Evolutionary conservation across 495 filamentous ascomycete genomes (phyloP).

Genomic region (Penicillium robsamsonii): DNA sequence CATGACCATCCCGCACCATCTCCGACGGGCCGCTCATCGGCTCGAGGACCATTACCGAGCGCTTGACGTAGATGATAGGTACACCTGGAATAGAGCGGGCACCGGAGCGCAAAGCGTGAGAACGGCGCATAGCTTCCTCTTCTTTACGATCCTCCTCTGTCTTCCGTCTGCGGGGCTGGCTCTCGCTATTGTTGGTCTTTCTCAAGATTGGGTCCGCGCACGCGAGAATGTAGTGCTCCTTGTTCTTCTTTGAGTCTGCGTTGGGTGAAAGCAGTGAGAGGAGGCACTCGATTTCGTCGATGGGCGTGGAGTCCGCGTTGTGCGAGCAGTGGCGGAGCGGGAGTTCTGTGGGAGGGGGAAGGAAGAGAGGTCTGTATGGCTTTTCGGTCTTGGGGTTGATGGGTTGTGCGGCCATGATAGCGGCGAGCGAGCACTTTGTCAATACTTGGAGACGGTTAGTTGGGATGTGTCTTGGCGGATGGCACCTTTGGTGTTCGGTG

Average conservation of each 20-base stretch:
- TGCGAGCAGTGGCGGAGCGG: slow-evolving; percentile 90
- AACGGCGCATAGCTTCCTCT: slow-evolving; percentile 34
- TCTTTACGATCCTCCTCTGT: slow-evolving; percentile 31
- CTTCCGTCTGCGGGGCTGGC: slow-evolving; percentile 27
- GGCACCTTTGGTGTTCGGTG: neutral
- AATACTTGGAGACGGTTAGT: slow-evolving; percentile 45
- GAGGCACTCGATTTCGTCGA: slow-evolving; percentile 75
- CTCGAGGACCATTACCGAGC: slow-evolving; percentile 88
- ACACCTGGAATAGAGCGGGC: slow-evolving; percentile 61
- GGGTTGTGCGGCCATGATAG: slow-evolving; percentile 45
- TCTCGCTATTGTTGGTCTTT: slow-evolving; percentile 23
- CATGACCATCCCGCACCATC: slow-evolving; percentile 61
- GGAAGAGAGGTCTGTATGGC: slow-evolving; percentile 39
- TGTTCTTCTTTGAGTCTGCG: slow-evolving; percentile 61
- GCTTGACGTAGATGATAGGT: slow-evolving; percentile 77
- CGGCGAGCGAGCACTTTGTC: slow-evolving; percentile 57
- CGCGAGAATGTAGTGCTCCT: slow-evolving; percentile 86
- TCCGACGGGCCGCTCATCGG: slow-evolving; percentile 70
- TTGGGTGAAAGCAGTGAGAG: slow-evolving; percentile 75
- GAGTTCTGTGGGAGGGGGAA: slow-evolving; percentile 51
- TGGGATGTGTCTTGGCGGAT: slow-evolving; percentile 5
- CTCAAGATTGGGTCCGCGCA: slow-evolving; percentile 49
- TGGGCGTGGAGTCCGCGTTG: slow-evolving; percentile 72
- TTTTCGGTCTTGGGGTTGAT: slow-evolving; percentile 47
- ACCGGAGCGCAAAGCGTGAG: slow-evolving; percentile 33